Base-by-base conservation (phyloP, 2,329 filamentous ascomycete species). In the Phialocephala sp. region DNA sequence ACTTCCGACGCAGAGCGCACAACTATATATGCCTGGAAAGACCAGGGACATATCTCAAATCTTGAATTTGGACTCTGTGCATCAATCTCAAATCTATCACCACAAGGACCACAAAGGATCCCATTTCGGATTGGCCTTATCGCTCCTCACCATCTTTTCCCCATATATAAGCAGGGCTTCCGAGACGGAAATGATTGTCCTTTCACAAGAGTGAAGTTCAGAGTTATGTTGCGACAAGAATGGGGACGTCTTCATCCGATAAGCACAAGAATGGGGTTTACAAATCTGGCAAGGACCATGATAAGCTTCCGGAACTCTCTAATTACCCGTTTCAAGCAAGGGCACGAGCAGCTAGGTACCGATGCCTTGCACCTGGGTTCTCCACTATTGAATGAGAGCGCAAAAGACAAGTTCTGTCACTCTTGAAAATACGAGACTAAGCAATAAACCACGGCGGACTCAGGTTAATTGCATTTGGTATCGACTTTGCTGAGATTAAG, bases 111-210 rank as follows among this genome's bases (percentile, higher is more conserved):
- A 32, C 24, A 54, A 54, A 32, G 5, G 12, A 32, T 24, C 37
- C 50, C 24, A 15, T 54, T 54, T 54, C 50, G 15, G 50, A 54
- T 54, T 54, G 24, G 50, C 32, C 50, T 54, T 54, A 54, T 54
- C 50, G 22, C 45, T 20, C 24, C 12, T 3, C 2, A 54, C 11
- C 22, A 1, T 18, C 32, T 12, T 54, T 54, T 35, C 50, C 50
- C 50, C 22, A 18, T 22, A 14, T 22, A 6, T 15, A 52, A 5
- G 6, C 9, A 52, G 47, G 9, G 11, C 4, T 8, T 18, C 50
- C 18, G 15, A 32, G 2, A 3, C 15, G 50, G 50, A 54, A 54
- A 35, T 54, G 24, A 54, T 54, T 54, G 11, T 18, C 50, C 11
- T 35, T 50, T 22, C 32, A 2, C 24, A 54, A 54, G 50, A 54